Evolutionary conservation across 1,284 basidiomycete genomes (phyloP).

Genomic region (Lentinula novae-zelandiae): DNA sequence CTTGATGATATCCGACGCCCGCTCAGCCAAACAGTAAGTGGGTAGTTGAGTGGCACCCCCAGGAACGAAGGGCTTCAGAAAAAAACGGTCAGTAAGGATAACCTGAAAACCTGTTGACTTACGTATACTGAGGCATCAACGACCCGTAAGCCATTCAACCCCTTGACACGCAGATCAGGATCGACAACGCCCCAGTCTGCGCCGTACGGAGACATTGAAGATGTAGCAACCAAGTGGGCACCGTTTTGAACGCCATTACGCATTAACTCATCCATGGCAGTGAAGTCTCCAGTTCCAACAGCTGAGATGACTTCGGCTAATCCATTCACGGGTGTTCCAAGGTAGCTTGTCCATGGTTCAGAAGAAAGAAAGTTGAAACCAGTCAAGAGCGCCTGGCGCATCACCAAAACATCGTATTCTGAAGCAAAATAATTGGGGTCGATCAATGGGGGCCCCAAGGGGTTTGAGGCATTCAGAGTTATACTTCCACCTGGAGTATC

Average conservation of each 20-base stretch:
- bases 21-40: slow-evolving; percentile 2
- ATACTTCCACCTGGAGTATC: slow-evolving; percentile 15
- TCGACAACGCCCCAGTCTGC: slow-evolving; percentile 5
- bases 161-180: slow-evolving; percentile 4
- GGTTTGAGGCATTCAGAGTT: slow-evolving; percentile 10
- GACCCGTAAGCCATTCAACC: slow-evolving; percentile 1
- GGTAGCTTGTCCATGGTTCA: slow-evolving; percentile 15
- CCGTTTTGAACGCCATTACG: slow-evolving; percentile 1
- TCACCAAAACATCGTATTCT: slow-evolving; percentile 14
- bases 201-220: neutral
- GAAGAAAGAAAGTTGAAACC: slow-evolving; percentile 14
- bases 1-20: slow-evolving; percentile 2
- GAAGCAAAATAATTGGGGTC: slow-evolving; percentile 16
- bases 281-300: neutral
- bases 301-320: slow-evolving; percentile 16
- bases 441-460: slow-evolving; percentile 15
- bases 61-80: neutral
- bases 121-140: slow-evolving; percentile 8
- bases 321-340: slow-evolving; percentile 1
- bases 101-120: neutral
- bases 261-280: neutral
- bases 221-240: neutral
- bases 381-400: slow-evolving; percentile 12
- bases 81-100: neutral
- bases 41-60: neutral